These are phyloP conservation scores for Hypoxylon lienhwacheense DNA, from an alignment of 495 filamentous ascomycete species.

Conservation along the genomic window DNA sequence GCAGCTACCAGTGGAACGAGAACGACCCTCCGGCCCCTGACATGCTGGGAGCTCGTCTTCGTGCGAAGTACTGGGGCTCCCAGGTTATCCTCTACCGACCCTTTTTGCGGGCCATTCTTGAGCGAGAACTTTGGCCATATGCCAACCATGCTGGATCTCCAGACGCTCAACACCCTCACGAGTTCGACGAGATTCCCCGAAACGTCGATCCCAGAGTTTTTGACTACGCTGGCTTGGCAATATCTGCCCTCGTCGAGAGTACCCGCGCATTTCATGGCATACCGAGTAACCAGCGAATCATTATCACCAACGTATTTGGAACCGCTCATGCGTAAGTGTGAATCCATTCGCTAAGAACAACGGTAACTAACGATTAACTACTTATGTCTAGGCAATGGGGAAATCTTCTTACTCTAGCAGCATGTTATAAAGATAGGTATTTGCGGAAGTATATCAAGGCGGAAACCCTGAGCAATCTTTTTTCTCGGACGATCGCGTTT, in stretches of 20 bases:
- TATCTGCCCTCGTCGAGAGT: conserved; percentile 78
- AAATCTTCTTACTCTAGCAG: conserved; percentile 85
- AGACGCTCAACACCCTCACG: conserved; percentile 36
- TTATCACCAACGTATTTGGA: conserved; percentile 93
- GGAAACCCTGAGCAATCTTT: conserved; percentile 54
- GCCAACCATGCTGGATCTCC: conserved; percentile 29
- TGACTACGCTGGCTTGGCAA: conserved; percentile 57
- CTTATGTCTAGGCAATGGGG: conserved; percentile 79
- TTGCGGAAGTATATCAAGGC: conserved; percentile 56
- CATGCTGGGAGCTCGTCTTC: conserved; percentile 80
- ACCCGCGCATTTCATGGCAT: conserved; percentile 83
- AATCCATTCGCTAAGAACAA: not conserved
- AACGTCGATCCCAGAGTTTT: conserved; percentile 53
- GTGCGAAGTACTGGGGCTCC: conserved; percentile 94
- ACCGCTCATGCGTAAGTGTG: conserved; percentile 96
- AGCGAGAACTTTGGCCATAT: conserved; percentile 34
- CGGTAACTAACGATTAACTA: conserved; percentile 10
- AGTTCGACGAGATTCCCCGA: conserved; percentile 11
- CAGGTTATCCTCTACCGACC: conserved; percentile 86
- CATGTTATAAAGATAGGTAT: conserved; percentile 65
- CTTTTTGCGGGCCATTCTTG: conserved; percentile 69
- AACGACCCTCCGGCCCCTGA: conserved; percentile 66
- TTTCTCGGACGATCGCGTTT: conserved; percentile 69
- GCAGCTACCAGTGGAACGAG: conserved; percentile 64
- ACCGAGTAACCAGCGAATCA: conserved; percentile 60